Evolutionary conservation across 345 rosid genomes (phyloP).

Genomic region (Raphanus raphanistrum): DNA sequence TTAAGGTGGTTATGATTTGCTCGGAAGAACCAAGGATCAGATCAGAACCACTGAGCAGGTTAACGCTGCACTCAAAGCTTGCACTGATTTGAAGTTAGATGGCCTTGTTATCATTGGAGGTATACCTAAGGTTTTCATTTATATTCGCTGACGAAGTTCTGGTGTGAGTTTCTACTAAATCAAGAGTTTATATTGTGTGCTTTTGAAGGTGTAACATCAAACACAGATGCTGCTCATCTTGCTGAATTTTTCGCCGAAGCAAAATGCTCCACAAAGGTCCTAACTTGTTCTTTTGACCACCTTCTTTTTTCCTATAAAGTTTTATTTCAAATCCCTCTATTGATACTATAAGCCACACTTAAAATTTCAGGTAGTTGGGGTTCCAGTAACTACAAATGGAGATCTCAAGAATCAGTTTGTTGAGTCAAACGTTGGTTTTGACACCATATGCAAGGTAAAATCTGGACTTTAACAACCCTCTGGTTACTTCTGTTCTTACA

Average conservation of each 20-base stretch:
- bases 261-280: slow-evolving; percentile 79
- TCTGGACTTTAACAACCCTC: not conserved
- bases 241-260: slow-evolving; percentile 93
- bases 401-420: slow-evolving; percentile 97
- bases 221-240: slow-evolving; percentile 98
- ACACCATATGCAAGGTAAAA: slow-evolving; percentile 94
- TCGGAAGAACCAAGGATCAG: slow-evolving; percentile 97
- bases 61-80: slow-evolving; percentile 73
- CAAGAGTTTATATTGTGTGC: not conserved
- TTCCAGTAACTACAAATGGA: slow-evolving; percentile 95
- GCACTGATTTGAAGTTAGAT: slow-evolving; percentile 86
- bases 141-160: not conserved
- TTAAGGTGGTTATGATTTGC: slow-evolving; percentile 92
- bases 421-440: slow-evolving; percentile 95
- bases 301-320: not conserved
- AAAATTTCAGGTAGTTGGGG: slow-evolving; percentile 80
- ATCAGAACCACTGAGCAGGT: slow-evolving; percentile 96
- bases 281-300: not conserved
- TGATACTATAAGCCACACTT: not conserved
- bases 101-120: slow-evolving; percentile 98
- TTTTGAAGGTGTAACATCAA: slow-evolving; percentile 83
- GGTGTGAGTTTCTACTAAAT: slow-evolving; percentile 17
- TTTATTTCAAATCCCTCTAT: not conserved
- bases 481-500: slow-evolving; percentile 17
- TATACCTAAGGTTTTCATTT: slow-evolving; percentile 15